Evolutionary conservation across 2,329 filamentous ascomycete species (phyloP).

Genomic region (Ophiostoma sp.): DNA sequence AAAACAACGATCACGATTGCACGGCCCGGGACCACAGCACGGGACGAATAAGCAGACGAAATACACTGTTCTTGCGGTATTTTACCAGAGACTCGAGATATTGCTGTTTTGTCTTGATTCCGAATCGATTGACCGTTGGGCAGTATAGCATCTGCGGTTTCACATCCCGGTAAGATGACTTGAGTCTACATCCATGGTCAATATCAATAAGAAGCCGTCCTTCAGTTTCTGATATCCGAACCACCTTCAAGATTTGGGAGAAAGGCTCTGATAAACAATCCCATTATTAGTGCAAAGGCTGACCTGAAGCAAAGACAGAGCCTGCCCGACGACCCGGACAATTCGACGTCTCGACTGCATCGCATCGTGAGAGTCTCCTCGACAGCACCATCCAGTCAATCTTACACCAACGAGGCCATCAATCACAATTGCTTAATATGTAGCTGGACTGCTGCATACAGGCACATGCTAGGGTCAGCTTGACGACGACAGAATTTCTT

Average conservation of each 20-base stretch:
- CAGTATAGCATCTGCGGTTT: neutral
- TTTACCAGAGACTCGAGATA: neutral
- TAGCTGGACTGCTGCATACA: neutral
- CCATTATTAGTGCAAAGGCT: neutral
- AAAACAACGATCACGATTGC: neutral
- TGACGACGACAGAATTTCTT: neutral
- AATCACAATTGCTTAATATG: neutral
- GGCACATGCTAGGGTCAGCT: neutral
- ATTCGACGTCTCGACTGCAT: slow-evolving; percentile 4
- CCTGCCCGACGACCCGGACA: neutral
- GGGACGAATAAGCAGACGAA: neutral
- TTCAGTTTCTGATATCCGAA: neutral
- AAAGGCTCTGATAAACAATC: neutral
- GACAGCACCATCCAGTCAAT: neutral
- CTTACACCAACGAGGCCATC: neutral
- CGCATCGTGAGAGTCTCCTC: slow-evolving; percentile 8
- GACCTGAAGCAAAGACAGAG: neutral
- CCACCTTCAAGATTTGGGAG: neutral
- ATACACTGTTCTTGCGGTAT: neutral
- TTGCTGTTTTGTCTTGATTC: neutral
- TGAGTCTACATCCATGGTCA: neutral
- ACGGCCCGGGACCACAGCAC: neutral
- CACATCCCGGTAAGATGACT: slow-evolving; percentile 7
- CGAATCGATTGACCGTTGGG: neutral
- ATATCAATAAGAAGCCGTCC: neutral